Percentiles rank a stretch among this genome's conserved stretches.
These are phyloP conservation scores for Stereocaulon alpinum DNA, from an alignment of 495 filamentous ascomycete genomes.

Conservation along the genomic window DNA sequence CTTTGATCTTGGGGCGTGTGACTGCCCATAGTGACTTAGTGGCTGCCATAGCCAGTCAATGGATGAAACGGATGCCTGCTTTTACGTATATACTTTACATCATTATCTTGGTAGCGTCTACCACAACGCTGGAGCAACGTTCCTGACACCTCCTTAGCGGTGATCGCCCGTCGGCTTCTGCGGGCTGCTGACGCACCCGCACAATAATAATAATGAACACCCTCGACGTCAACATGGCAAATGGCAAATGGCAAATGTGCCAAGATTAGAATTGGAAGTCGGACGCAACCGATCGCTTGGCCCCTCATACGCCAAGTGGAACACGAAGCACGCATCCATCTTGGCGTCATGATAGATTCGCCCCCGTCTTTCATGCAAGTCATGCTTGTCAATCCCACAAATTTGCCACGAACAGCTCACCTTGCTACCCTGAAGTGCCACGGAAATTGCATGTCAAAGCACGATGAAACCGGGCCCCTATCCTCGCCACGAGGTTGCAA, in stretches of 20 bases:
- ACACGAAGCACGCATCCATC: neutral
- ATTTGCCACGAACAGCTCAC: neutral
- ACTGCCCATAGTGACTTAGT: conserved; percentile 1
- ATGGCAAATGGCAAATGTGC: neutral
- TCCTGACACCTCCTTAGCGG: neutral
- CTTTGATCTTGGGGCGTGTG: neutral
- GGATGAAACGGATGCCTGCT: conserved; percentile 1
- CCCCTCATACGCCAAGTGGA: neutral
- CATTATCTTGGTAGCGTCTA: neutral
- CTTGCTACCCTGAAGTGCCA: conserved; percentile 1
- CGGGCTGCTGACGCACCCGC: neutral
- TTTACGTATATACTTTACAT: conserved; percentile 1
- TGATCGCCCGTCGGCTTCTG: neutral
- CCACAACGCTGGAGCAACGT: neutral
- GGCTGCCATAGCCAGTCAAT: neutral
- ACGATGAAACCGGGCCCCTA: conserved; percentile 9
- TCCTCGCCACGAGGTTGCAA: neutral
- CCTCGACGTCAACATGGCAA: neutral
- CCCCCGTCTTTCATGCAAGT: conserved; percentile 2
- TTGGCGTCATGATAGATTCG: neutral
- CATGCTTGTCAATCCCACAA: neutral
- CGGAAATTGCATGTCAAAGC: neutral
- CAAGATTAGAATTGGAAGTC: neutral
- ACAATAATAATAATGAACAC: neutral
- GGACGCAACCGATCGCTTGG: neutral